A percentile compares a stretch with the other conserved stretches of the same genome.
Evolutionary conservation across 176 grass and related monocot species (phyloP).

Genomic region (Miscanthus lutarioriparius): DNA sequence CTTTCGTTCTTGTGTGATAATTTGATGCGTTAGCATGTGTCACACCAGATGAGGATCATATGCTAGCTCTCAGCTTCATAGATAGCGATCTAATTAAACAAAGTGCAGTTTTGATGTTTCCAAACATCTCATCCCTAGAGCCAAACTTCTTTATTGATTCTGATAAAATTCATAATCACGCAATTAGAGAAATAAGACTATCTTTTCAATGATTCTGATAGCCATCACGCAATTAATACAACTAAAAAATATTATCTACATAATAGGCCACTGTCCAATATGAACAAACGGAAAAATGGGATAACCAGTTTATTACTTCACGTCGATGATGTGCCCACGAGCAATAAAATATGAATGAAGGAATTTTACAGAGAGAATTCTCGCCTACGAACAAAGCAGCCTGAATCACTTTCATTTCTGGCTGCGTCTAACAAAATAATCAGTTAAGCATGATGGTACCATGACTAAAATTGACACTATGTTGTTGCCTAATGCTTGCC

Average conservation of each 20-base stretch:
- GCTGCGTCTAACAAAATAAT: slow-evolving; percentile 47
- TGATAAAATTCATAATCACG: neutral
- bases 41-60: too few species aligned
- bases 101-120: neutral
- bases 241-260: neutral
- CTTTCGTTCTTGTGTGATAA: neutral
- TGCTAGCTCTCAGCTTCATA: too few species aligned
- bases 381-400: slow-evolving; percentile 37
- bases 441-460: slow-evolving; percentile 36
- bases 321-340: slow-evolving; percentile 22
- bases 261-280: neutral
- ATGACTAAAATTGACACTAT: slow-evolving; percentile 46
- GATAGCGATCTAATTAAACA: neutral
- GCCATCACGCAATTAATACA: neutral
- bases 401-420: slow-evolving; percentile 41
- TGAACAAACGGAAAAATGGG: neutral
- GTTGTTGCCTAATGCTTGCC: slow-evolving; percentile 47
- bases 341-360: slow-evolving; percentile 48
- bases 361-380: slow-evolving; percentile 39
- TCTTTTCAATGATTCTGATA: neutral
- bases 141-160: neutral
- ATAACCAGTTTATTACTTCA: slow-evolving; percentile 7
- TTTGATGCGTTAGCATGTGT: neutral
- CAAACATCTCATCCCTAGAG: neutral
- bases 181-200: neutral